Evolutionary conservation across 768 basidiomycete species (phyloP).

Genomic region (Cubamyces lactineus): DNA sequence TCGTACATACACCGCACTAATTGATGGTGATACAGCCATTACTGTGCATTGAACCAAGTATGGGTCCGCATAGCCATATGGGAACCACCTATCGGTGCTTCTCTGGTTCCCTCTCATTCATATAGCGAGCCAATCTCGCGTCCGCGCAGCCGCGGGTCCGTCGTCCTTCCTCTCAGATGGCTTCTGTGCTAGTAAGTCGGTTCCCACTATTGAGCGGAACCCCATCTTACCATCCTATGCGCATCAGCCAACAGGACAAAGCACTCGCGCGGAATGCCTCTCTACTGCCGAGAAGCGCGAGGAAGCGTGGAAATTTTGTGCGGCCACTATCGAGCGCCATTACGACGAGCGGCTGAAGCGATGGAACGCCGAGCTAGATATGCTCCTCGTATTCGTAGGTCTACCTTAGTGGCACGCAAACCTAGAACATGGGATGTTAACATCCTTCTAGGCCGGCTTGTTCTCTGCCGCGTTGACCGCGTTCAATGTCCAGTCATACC

Average conservation of each 20-base stretch:
- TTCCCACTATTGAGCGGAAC: background rate
- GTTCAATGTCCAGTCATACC: conserved; percentile 23
- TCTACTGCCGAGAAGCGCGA: conserved; percentile 11
- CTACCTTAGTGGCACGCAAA: background rate
- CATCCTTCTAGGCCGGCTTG: conserved; percentile 18
- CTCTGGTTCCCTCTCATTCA: no score
- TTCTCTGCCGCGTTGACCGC: conserved; percentile 25
- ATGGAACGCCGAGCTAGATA: conserved; percentile 24
- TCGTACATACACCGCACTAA: background rate
- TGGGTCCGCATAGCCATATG: no score
- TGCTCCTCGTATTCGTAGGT: conserved; percentile 25
- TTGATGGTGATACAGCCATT: background rate
- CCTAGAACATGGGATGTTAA: no score
- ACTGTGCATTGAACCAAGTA: no score
- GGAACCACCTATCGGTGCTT: no score
- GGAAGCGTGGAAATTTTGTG: conserved; percentile 16
- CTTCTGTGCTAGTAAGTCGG: background rate
- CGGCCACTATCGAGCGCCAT: conserved; percentile 8
- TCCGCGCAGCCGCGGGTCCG: no score
- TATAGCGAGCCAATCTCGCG: no score
- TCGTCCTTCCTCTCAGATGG: no score
- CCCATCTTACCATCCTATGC: background rate
- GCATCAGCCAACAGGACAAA: background rate
- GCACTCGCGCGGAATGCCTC: background rate
- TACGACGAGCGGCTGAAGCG: conserved; percentile 14